These are phyloP conservation scores for Myxozyma sirexii DNA, from an alignment of 805 yeast genomes.

Conservation along the genomic window DNA sequence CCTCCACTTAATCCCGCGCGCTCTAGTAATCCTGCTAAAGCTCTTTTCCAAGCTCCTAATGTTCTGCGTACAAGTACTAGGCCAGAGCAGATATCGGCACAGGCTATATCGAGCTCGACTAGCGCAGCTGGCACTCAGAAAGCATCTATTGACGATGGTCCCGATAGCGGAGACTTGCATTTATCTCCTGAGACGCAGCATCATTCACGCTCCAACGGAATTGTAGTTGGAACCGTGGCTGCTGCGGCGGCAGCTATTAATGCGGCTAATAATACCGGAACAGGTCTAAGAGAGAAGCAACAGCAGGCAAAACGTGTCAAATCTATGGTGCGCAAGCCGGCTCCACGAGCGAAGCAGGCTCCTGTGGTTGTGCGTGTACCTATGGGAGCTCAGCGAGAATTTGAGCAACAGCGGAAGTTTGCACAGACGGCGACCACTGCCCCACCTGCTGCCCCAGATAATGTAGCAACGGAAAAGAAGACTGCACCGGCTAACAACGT, in stretches of 20 bases:
- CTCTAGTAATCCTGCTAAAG: constrained; percentile 25
- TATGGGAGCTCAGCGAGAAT: constrained; percentile 36
- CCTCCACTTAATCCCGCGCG: not conserved
- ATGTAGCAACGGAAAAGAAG: not conserved
- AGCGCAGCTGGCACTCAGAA: constrained; percentile 5
- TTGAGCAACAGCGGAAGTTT: constrained; percentile 36
- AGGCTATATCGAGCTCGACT: not conserved
- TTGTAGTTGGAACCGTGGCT: not conserved
- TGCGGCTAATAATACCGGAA: not conserved
- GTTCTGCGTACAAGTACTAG: not conserved
- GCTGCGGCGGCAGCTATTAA: constrained; percentile 6
- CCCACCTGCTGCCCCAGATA: not conserved
- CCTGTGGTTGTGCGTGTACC: constrained; percentile 37
- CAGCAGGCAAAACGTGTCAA: constrained; percentile 22
- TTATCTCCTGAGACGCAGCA: constrained; percentile 15
- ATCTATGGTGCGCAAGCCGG: constrained; percentile 27
- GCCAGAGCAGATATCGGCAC: not conserved
- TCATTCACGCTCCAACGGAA: not conserved
- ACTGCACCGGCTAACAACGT: not conserved
- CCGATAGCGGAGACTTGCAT: constrained; percentile 20
- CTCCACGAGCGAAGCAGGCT: constrained; percentile 28
- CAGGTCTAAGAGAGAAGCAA: not conserved
- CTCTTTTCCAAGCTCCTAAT: constrained; percentile 12
- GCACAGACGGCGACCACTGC: constrained; percentile 21
- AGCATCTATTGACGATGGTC: constrained; percentile 11